A percentile compares a stretch with the other conserved stretches of the same genome.
Evolutionary conservation across 495 filamentous ascomycete species (phyloP).

Genomic region (Penicillium odoratum): DNA sequence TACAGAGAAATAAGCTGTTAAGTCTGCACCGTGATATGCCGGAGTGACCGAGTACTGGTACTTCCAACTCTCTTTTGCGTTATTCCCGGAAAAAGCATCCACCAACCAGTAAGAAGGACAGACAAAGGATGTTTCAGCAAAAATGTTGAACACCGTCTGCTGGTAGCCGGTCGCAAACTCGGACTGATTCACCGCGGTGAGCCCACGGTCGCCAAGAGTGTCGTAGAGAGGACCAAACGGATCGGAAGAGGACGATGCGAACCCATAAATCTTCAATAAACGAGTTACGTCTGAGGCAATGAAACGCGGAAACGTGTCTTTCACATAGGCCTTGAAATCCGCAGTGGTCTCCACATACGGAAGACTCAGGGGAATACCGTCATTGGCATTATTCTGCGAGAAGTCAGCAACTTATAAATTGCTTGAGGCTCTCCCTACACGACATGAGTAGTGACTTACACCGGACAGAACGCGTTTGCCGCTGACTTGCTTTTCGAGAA

Average conservation of each 20-base stretch:
- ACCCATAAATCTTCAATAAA: slow-evolving; percentile 48
- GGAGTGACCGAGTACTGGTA: slow-evolving; percentile 63
- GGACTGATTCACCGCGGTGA: slow-evolving; percentile 48
- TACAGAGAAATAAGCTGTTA: slow-evolving; percentile 51
- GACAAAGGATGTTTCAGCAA: slow-evolving; percentile 60
- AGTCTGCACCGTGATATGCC: slow-evolving; percentile 59
- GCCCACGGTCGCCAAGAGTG: slow-evolving; percentile 43
- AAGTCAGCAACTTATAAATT: neutral
- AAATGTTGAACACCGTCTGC: slow-evolving; percentile 40
- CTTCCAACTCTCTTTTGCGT: slow-evolving; percentile 45
- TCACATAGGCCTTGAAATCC: slow-evolving; percentile 46
- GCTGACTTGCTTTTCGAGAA: slow-evolving; percentile 51
- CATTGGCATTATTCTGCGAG: slow-evolving; percentile 50
- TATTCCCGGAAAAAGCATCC: slow-evolving; percentile 47
- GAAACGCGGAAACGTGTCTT: slow-evolving; percentile 50
- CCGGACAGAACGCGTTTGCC: slow-evolving; percentile 53
- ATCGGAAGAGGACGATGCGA: slow-evolving; percentile 21
- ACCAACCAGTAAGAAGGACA: slow-evolving; percentile 67
- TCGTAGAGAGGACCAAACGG: slow-evolving; percentile 34
- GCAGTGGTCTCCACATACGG: slow-evolving; percentile 49
- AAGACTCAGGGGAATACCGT: slow-evolving; percentile 53
- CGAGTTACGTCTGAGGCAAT: slow-evolving; percentile 41
- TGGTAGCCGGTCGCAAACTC: slow-evolving; percentile 53
- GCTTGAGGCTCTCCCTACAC: too few relatives aligned
- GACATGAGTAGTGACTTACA: slow-evolving; percentile 20